Evolutionary conservation across 2,329 filamentous ascomycete genomes (phyloP), one percentile per base, ranked within the genome.

Genomic region (Ophiocordyceps robertsii): DNA sequence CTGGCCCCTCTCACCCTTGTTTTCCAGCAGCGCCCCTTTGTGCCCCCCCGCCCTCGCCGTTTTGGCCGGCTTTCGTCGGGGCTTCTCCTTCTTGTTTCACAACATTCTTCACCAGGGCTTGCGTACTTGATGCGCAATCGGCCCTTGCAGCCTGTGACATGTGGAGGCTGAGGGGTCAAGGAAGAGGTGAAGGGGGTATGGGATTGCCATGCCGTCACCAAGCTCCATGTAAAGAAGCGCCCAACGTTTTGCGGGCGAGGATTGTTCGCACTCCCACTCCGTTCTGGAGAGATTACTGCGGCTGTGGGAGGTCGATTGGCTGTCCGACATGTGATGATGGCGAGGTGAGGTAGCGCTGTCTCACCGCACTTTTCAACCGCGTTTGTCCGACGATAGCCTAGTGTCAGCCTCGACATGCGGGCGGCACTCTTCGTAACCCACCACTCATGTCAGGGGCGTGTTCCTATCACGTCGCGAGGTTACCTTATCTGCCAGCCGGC

Each of bases 291-390:
- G 3, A 27, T 6, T 6, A 27, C 9, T 27, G 24, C 24, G 24
- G 6, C 24, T 27, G 6, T 27, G 9, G 9, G 9, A 6, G 30
- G 7, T 11, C 36, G 21, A 35, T 39, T 27, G 24, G 24, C 41
- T 37, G 29, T 30, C 19, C 19, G n/a, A 32, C 42, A 40, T 37
- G 42, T 38, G 38, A 47, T 33, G 21, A 42, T 32, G 37, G 38
- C 39, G 19, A 21, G 16, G 37, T 36, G 27, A 29, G 16, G 39
- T 37, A 21, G 19, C 36, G 17, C 35, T 37, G 40, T 36, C 39
- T 49, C 47, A 49, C 47, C 47, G 47, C 47, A 47, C 33, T 40
- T n/a, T 47, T 46, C 36, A 19, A 32, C 31, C 37, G 42, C 30
- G 32, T 40, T 4, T 29, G 40, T 43, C 44, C 47, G 47, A 43